A percentile compares a stretch with the other conserved stretches of the same genome.
Evolutionary conservation across 208 protist species (phyloP).

Genomic region (Leishmania major): DNA sequence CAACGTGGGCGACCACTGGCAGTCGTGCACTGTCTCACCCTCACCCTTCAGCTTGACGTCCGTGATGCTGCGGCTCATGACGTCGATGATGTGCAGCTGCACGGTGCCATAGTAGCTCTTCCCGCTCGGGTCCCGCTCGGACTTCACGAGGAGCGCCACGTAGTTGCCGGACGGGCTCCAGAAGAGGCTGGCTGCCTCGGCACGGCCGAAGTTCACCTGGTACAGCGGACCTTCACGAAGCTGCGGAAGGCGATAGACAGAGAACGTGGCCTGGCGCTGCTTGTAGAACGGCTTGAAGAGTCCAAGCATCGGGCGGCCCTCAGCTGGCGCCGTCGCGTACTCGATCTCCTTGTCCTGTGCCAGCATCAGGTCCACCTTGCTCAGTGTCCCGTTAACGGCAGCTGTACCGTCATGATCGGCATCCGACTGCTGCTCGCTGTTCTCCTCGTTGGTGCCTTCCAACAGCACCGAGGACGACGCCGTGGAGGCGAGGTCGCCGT

Average conservation of each 20-base stretch:
- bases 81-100: slow-evolving; percentile 78
- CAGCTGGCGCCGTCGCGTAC: slow-evolving; percentile 53
- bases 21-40: slow-evolving; percentile 89
- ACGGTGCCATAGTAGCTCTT: slow-evolving; percentile 92
- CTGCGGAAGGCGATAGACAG: slow-evolving; percentile 76
- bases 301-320: slow-evolving; percentile 60
- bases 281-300: slow-evolving; percentile 89
- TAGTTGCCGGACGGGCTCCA: slow-evolving; percentile 76
- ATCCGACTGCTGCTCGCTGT: not conserved
- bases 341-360: slow-evolving; percentile 83
- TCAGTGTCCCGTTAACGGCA: slow-evolving; percentile 31
- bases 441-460: slow-evolving; percentile 17
- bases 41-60: slow-evolving; percentile 71
- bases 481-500: slow-evolving; percentile 39
- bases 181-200: slow-evolving; percentile 62
- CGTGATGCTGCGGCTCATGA: slow-evolving; percentile 52
- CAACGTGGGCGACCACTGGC: slow-evolving; percentile 67
- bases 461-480: slow-evolving; percentile 4
- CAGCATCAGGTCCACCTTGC: slow-evolving; percentile 80
- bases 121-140: slow-evolving; percentile 80
- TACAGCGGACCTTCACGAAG: slow-evolving; percentile 67
- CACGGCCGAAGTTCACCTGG: slow-evolving; percentile 63
- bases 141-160: slow-evolving; percentile 73
- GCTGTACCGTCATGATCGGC: not conserved
- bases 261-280: slow-evolving; percentile 63